Conservation (phyloP, 257 asterid genomes). For the Solanum ahanhuiri region DNA sequence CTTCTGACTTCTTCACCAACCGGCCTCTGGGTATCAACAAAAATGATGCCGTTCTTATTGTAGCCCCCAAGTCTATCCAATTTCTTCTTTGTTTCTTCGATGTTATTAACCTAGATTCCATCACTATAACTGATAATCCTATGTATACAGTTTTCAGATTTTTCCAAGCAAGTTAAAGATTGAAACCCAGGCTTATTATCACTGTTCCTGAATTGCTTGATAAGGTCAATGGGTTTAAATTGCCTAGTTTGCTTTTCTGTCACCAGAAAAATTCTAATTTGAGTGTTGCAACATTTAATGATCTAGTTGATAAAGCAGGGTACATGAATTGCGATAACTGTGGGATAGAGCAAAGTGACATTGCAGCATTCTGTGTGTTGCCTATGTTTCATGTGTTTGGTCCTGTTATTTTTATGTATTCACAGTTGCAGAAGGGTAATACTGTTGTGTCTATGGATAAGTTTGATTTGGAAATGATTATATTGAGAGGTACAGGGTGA, state of each 20-base stretch:
- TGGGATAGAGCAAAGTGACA: conserved; percentile 6
- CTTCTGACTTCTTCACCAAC: conserved; percentile 11
- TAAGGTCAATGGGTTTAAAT: conserved; percentile 15
- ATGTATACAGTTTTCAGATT: conserved; percentile 10
- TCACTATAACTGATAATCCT: conserved; percentile 23
- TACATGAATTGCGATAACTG: background rate
- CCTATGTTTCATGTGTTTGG: conserved; percentile 29
- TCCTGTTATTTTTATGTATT: conserved; percentile 6
- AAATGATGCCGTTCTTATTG: conserved; percentile 15
- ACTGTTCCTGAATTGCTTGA: conserved; percentile 17
- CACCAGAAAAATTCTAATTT: background rate
- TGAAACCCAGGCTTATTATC: conserved; percentile 17
- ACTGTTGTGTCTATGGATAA: conserved; percentile 22
- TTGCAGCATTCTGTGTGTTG: conserved; percentile 26
- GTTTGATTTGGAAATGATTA: conserved; percentile 15
- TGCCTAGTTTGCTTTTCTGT: conserved; percentile 8
- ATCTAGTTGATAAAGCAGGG: background rate
- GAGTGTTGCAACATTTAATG: background rate
- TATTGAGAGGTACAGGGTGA: conserved; percentile 16
- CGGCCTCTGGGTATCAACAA: conserved; percentile 13
- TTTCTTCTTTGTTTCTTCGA: conserved; percentile 20
- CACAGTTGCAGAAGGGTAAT: conserved; percentile 31
- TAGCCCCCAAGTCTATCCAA: conserved; percentile 23
- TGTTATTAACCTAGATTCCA: conserved; percentile 18
- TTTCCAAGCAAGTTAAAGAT: conserved; percentile 20